Conservation (phyloP, 805 yeast genomes). For the Scheffersomyces amazonensis region DNA sequence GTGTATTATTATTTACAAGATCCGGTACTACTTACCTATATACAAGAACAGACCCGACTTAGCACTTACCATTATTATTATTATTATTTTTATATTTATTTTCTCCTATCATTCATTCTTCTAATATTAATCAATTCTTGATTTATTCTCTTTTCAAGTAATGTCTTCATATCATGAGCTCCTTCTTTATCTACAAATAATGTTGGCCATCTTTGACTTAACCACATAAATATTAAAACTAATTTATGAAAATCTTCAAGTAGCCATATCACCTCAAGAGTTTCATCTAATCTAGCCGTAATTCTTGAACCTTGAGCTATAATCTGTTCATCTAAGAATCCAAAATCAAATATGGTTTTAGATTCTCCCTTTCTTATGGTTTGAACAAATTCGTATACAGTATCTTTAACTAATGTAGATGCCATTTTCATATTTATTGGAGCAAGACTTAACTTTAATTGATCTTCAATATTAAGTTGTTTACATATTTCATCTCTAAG, state of each 20-base stretch:
- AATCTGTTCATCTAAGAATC: constrained; percentile 25
- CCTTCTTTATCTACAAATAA: constrained; percentile 73
- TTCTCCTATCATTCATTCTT: constrained; percentile 15
- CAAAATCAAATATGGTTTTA: constrained; percentile 53
- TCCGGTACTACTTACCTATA: too few species aligned
- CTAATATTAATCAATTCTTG: constrained; percentile 40
- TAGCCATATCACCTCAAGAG: constrained; percentile 19
- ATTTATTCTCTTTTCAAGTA: constrained; percentile 63
- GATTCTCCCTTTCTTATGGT: constrained; percentile 57
- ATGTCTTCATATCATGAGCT: constrained; percentile 64
- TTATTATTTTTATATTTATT: too few species aligned
- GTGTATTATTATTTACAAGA: too few species aligned
- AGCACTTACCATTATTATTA: too few species aligned
- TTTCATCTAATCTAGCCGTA: constrained; percentile 15
- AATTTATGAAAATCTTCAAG: constrained; percentile 69
- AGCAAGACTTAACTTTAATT: constrained; percentile 55
- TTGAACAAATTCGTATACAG: constrained; percentile 44
- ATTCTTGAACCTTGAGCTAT: constrained; percentile 17
- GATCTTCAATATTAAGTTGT: constrained; percentile 49
- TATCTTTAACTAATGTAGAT: constrained; percentile 35
- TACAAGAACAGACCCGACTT: too few species aligned
- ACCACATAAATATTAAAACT: constrained; percentile 75
- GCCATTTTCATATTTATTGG: constrained; percentile 45
- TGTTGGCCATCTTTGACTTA: constrained; percentile 82
- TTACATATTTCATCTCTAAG: constrained; percentile 26